Evolutionary conservation across 1,284 basidiomycete genomes (phyloP), one percentile per base, ranked within the genome.

Genomic region (Heliocybe sulcata): DNA sequence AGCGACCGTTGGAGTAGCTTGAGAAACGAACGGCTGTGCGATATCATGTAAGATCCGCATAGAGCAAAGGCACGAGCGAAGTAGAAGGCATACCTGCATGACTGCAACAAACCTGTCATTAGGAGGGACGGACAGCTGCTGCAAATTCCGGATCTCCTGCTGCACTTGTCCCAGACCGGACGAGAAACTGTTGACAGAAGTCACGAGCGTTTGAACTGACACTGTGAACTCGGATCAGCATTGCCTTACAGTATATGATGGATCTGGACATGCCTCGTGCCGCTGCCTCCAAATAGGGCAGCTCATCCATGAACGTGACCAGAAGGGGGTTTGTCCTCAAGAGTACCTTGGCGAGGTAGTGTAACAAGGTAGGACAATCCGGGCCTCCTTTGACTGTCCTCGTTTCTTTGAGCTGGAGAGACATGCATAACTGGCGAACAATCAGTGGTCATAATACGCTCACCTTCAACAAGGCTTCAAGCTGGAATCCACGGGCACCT

Each of bases 401-500:
- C 0, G 89, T 95, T 61, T 96, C 93, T 63, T 83, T 87, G 69
- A 95, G 70, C 92, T 94, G 58, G 19, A 45, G 58, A 26, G 16
- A 42, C 38, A 26, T 54, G 50, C 20, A 35, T 52, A 10, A 50
- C 55, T 42, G 55, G 27, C 22, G 29, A 31, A 38, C 9, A 45
- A 12, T 2, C 11, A 22, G 3, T 29, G 23, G 35, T 51, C 2
- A 53, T 31, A 49, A 54, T 14, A 12, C 16, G 31, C 49, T 31
- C 53, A 91, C 91, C 84, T 95, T 94, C 14, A 87, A 67, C 29
- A 97, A 69, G 1, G 89, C 85, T 53, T 89, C 85, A 16, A 97
- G 71, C 63, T 86, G 85, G 69, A 98, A 96, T 0, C 93, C 94
- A 11, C 72, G 74, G 8, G 93, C 94, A 53, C 82, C 80, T 11